Base-by-base conservation (phyloP, 768 basidiomycete species). In the Tulasnella sp. region DNA sequence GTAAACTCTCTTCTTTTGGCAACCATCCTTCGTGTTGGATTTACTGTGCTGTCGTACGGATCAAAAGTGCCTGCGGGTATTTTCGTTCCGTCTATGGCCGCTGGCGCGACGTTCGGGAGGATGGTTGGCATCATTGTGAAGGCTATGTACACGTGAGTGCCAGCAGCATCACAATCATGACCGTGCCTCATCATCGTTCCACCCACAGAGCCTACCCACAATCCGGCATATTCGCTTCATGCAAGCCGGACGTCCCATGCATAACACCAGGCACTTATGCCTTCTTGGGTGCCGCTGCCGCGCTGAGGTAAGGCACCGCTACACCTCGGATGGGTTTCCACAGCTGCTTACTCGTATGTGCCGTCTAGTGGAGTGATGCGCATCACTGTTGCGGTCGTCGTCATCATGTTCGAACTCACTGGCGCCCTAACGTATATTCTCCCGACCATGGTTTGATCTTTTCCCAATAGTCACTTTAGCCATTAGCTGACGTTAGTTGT, bases 241-340 rank as follows among this genome's bases (percentile, higher is more conserved):
- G 96, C 69, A 80, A 82, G 21, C 94, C 93, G 17, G 88, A 97
- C 69, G 80, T 86, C 15, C 95, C 94, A 1, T 99, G 96, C 65
- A 98, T 99, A 67, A 98, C 96, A 0, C 95, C 96, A 0, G 96
- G 96, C 19, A 97, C 95, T 8, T 98, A 99, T 71, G 96, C 96
- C 1, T 91, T 98, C 67, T 77, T 99, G 11, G 96, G 96, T 4
- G 96, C 96, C 1, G 96, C 96, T 3, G 96, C 96, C 4, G 88
- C 93, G 13, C 74, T 99, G 43, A 93, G 88, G 90, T 91, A 60
- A 63, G 77, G 64, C 30, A 19, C 7, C 9, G 7, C 10, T n/a
- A n/a, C 26, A 17, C 19, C 26, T 4, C 34, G 34, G 17, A 23
- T 24, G 27, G 11, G 8, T 23, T 15, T 23, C 19, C 23, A 30